Evolutionary conservation across 805 yeast species (phyloP), one percentile per base, ranked within the genome.

Genomic region (Hanseniaspora mollemarum): DNA sequence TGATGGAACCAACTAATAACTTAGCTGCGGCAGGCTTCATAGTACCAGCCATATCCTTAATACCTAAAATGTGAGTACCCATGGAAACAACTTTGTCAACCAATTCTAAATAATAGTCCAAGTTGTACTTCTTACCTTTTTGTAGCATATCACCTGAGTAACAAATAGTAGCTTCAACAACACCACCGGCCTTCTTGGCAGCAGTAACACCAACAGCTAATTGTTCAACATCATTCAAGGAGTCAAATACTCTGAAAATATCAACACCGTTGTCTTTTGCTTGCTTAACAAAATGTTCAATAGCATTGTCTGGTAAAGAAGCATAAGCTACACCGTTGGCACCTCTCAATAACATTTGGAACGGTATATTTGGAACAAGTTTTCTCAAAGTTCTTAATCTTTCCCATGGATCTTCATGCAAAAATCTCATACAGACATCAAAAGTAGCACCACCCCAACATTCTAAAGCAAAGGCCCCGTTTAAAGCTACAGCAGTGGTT

Each of bases 401-500:
- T 54, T 77, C 94, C 99, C 99, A 92, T 58, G 99, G 99, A 67
- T 88, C 96, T 74, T 92, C 99, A 68, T 90, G 87, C 62, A 92
- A 75, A 77, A 92, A 92, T 70, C 99, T 80, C 97, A 92, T 88
- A 51, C 95, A 83, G 51, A 92, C 99, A 64, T 92, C 99, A 62
- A 92, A 92, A 35, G 99, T 92, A 51, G 99, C 99, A 70, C 99
- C 99, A 71, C 99, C 99, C 99, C 99, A 92, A 74, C 98, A 92
- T 71, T 92, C 99, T 51, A 92, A 73, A 18, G 99, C 92, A 67
- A 87, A 92, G 3, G 95, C 94, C 56, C 90, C 88, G 57, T 81
- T 69, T 59, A 87, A 71, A 19, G 95, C 97, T 62, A 83, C 81
- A 2, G 96, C 85, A 29, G 99, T 92, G 52, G 94, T 78, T 54